Conservation (phyloP, 2,329 filamentous ascomycete genomes). For the Claviceps paspali region DNA sequence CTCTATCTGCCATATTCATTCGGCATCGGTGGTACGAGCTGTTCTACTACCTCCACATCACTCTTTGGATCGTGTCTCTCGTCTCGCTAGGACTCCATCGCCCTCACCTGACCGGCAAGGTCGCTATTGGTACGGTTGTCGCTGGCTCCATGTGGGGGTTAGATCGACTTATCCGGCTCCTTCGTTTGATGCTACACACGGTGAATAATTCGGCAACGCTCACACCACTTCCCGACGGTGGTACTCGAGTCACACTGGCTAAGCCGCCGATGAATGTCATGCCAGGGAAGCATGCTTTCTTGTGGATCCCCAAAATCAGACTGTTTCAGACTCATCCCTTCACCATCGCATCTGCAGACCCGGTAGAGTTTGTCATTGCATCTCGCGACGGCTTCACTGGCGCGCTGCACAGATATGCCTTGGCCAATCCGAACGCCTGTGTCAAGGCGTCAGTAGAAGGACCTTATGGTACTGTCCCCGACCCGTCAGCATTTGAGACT, state of each 20-base stretch:
- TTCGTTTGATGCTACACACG: constrained; percentile 27
- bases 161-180: constrained; percentile 33
- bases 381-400: constrained; percentile 44
- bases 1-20: constrained; percentile 26
- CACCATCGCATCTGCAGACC: constrained; percentile 37
- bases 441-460: constrained; percentile 41
- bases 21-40: constrained; percentile 37
- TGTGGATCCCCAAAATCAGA: constrained; percentile 47
- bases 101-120: constrained; percentile 26
- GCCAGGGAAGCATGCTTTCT: constrained; percentile 46
- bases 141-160: constrained; percentile 31
- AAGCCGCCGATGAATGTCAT: constrained; percentile 30
- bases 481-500: constrained; percentile 36
- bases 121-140: constrained; percentile 26
- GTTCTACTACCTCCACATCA: constrained; percentile 38
- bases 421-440: constrained; percentile 29
- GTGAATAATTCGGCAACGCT: constrained; percentile 36
- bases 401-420: constrained; percentile 36
- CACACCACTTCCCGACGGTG: constrained; percentile 36
- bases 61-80: constrained; percentile 32
- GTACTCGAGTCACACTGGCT: constrained; percentile 37
- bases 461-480: constrained; percentile 40
- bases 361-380: constrained; percentile 42
- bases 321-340: constrained; percentile 47
- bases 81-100: constrained; percentile 36